These are phyloP conservation scores for Wickerhamomyces chaumierensis DNA, from an alignment of 805 yeast species.

Conservation along the genomic window DNA sequence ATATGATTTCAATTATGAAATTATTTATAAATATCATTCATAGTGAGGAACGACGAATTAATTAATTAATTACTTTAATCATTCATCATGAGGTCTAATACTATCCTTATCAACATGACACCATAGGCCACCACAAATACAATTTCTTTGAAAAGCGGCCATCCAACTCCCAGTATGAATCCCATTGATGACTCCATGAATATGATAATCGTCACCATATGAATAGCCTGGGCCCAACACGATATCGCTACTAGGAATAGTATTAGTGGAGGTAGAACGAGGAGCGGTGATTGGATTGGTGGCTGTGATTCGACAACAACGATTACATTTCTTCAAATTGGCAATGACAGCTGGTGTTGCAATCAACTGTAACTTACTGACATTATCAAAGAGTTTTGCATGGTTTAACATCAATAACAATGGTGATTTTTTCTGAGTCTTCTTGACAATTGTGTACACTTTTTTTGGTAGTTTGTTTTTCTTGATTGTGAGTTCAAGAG, in stretches of 20 bases:
- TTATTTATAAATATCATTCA: too few relatives aligned
- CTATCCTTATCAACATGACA: slow-evolving; percentile 27
- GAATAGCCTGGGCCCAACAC: not conserved
- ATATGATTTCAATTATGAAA: too few relatives aligned
- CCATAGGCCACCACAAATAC: slow-evolving; percentile 77
- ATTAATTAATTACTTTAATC: too few relatives aligned
- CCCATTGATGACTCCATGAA: slow-evolving; percentile 11
- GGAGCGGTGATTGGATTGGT: slow-evolving; percentile 8
- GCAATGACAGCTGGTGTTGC: slow-evolving; percentile 5
- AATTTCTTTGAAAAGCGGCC: slow-evolving; percentile 57
- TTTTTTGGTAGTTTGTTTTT: slow-evolving; percentile 19
- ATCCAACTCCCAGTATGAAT: slow-evolving; percentile 36
- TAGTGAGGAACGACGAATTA: too few relatives aligned
- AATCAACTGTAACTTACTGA: slow-evolving; percentile 17
- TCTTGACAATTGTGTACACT: slow-evolving; percentile 23
- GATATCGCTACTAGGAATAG: not conserved
- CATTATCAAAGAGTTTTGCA: slow-evolving; percentile 20
- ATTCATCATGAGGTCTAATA: too few relatives aligned
- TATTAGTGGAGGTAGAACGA: too few relatives aligned
- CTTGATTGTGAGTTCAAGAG: slow-evolving; percentile 39
- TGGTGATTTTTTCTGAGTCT: slow-evolving; percentile 19
- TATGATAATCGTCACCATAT: slow-evolving; percentile 17
- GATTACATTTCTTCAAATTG: slow-evolving; percentile 33
- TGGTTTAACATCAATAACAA: slow-evolving; percentile 21
- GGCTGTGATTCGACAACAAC: slow-evolving; percentile 41